These are phyloP conservation scores for Colletotrichum musicola DNA, from an alignment of 2,329 filamentous ascomycete genomes.

Conservation along the genomic window DNA sequence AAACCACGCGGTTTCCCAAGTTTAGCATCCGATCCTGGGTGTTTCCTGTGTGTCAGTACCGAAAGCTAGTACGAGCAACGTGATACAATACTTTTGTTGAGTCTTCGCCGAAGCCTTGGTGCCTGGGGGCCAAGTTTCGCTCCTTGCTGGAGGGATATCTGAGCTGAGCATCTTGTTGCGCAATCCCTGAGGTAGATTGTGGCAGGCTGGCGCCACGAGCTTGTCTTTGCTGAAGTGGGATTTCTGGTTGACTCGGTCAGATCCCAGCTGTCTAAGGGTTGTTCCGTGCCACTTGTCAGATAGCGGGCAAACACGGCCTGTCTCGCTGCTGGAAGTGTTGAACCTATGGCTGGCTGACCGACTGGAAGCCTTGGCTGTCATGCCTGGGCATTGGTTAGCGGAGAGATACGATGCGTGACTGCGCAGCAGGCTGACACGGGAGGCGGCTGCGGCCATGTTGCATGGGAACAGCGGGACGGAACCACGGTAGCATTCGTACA, in stretches of 20 bases:
- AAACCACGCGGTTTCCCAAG: not conserved
- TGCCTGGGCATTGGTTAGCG: not conserved
- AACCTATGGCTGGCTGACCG: constrained; percentile 1
- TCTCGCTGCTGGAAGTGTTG: not conserved
- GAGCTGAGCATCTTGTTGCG: constrained; percentile 18
- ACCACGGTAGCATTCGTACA: not conserved
- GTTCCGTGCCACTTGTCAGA: constrained; percentile 2
- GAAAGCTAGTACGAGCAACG: not conserved
- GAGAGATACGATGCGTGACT: not conserved
- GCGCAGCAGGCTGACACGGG: not conserved
- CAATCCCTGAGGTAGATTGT: not conserved
- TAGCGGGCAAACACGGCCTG: constrained; percentile 1
- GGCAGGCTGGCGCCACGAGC: not conserved
- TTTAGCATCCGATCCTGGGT: no score
- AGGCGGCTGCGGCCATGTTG: not conserved
- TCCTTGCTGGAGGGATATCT: not conserved
- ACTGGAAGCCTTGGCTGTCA: constrained; percentile 5
- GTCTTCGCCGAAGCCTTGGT: not conserved
- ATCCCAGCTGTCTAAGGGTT: not conserved
- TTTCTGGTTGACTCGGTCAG: constrained; percentile 8
- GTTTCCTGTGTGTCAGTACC: not conserved
- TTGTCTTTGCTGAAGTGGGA: not conserved
- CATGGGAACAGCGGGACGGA: not conserved
- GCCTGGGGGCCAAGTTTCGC: not conserved
- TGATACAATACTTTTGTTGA: not conserved